Evolutionary conservation across 73 alveolate species (phyloP), one percentile per base, ranked within the genome.

Genomic region (Paramecium pentaurelia): DNA sequence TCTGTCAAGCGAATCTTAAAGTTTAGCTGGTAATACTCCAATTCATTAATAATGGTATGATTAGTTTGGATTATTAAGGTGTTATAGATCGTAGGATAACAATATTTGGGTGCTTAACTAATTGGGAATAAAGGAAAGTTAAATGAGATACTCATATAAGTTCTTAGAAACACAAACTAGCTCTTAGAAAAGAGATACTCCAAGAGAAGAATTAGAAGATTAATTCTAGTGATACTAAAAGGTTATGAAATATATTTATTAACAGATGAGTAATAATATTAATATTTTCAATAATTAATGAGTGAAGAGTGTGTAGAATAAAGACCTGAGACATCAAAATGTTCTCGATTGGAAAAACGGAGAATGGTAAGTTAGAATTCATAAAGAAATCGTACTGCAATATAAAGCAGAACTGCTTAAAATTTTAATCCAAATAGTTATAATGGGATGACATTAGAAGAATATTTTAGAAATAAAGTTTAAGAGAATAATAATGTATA

Each of bases 361-460:
- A 42, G 91, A 49, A 45, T 45, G 77, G n/a, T 16, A 28, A 80
- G 91, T 80, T 44, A 80, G 30, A 80, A 80, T 22, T 80, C 47
- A 1, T 47, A 80, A 25, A 80, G 91, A 49, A 80, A 28, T 45
- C 47, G 58, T 20, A 45, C 58, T 18, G 47, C 47, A 47, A 49
- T 80, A 3, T 25, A 40, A 47, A 11, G 37, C 38, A 40, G 77
- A 40, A 80, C 91, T 45, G 75, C 91, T 32, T 47, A 80, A 47
- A 80, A 80, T 36, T 80, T 80, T 36, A 32, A 80, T 25, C 58
- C 47, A 16, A 25, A 34, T 49, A 80, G 58, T 47, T 80, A 80
- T 47, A 80, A 80, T 80, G 91, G 91, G 47, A 80, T 80, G 42
- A 80, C 91, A n/a, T 47, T 80, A 11, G 91, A 80, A 36, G 47